Evolutionary conservation across 139 green algal genomes (phyloP).

Genomic region (Chlorella sp.): DNA sequence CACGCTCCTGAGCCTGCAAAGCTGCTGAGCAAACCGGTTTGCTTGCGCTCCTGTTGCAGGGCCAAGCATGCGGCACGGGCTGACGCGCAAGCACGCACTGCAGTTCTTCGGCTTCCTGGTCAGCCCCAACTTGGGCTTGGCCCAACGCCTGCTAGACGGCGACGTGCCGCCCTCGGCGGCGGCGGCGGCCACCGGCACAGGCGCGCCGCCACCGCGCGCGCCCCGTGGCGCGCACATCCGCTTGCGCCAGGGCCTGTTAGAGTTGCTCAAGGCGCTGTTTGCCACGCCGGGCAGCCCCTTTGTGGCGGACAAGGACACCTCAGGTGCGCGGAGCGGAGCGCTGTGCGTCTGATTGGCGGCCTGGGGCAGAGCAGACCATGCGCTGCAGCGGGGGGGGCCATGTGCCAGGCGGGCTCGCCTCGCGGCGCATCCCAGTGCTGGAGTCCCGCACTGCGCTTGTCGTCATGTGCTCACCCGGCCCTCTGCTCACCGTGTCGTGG

Average conservation of each 20-base stretch:
- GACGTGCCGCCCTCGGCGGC: not conserved
- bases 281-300: constrained; percentile 41
- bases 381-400: too few relatives aligned
- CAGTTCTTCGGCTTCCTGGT: constrained; percentile 36
- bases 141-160: constrained; percentile 18
- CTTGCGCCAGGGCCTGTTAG: constrained; percentile 29
- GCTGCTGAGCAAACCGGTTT: too few relatives aligned
- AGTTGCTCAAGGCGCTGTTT: constrained; percentile 33
- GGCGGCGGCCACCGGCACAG: not conserved
- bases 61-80: not conserved
- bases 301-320: constrained; percentile 21
- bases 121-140: constrained; percentile 15
- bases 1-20: too few relatives aligned
- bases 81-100: constrained; percentile 31
- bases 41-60: constrained; percentile 23
- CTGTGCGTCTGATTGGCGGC: too few relatives aligned
- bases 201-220: not conserved
- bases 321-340: constrained; percentile 28
- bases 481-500: not conserved
- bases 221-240: not conserved
- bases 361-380: too few relatives aligned
- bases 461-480: too few relatives aligned
- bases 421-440: too few relatives aligned
- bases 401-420: too few relatives aligned
- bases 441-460: too few relatives aligned